phyloP scores from a whole-genome alignment of 2,329 filamentous ascomycete genomes.

The Botrytis hyacinthi region DNA sequence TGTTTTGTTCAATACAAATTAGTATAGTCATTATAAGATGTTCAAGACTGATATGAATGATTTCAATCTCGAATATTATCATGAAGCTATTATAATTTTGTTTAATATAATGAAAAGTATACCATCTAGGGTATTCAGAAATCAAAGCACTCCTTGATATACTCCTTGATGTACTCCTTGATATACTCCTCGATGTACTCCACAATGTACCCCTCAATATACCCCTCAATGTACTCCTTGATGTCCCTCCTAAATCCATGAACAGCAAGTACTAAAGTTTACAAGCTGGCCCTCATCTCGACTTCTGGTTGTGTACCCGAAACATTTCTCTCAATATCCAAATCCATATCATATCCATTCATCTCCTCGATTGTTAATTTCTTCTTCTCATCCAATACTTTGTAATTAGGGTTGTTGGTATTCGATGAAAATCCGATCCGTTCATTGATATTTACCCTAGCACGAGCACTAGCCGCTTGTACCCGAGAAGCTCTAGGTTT shows the following conservation, averaged over 20 bases:
- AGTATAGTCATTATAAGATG: not conserved
- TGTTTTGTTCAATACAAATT: not conserved
- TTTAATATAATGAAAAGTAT: not conserved
- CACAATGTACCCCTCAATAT: too few species aligned
- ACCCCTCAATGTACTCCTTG: too few species aligned
- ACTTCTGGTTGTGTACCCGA: not conserved
- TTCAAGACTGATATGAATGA: not conserved
- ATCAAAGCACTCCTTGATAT: not conserved
- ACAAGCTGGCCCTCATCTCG: conserved; percentile 19
- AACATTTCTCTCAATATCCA: conserved; percentile 45
- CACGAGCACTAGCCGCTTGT: conserved; percentile 55
- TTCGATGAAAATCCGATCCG: conserved; percentile 41
- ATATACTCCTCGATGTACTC: not conserved
- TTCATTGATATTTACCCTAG: conserved; percentile 59
- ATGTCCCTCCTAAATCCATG: not conserved
- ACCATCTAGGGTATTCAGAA: not conserved
- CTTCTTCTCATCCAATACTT: conserved; percentile 56
- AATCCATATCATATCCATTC: conserved; percentile 62
- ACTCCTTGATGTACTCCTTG: not conserved
- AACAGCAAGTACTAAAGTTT: not conserved
- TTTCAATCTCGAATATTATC: not conserved
- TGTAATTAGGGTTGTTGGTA: conserved; percentile 49
- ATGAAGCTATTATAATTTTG: not conserved
- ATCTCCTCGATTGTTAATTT: conserved; percentile 67
- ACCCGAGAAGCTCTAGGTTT: conserved; percentile 54